These are phyloP conservation scores for Fraxinus sp. DNA, from an alignment of 305 asterid genomes.

Conservation along the genomic window DNA sequence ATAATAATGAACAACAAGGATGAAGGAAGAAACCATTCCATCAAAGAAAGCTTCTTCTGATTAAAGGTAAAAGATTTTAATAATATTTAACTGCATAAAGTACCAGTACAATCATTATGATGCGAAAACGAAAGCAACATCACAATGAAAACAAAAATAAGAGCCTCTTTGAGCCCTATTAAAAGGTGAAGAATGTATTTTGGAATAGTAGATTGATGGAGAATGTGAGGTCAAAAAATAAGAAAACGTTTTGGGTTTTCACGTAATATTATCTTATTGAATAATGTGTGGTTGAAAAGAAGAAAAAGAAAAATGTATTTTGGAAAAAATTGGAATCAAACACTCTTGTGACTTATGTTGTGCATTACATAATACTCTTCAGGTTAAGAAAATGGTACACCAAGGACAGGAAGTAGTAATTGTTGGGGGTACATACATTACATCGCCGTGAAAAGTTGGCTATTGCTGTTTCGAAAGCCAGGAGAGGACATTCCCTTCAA, in stretches of 20 bases:
- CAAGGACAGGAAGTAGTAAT: constrained; percentile 86
- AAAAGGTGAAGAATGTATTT: too few relatives aligned
- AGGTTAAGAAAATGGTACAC: constrained; percentile 91
- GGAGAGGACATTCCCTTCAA: constrained; percentile 93
- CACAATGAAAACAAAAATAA: not conserved
- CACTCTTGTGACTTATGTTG: not conserved
- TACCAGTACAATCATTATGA: not conserved
- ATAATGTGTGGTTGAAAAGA: too few relatives aligned
- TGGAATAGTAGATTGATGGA: too few relatives aligned
- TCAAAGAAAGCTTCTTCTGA: not conserved
- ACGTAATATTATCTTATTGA: too few relatives aligned
- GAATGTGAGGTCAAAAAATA: too few relatives aligned
- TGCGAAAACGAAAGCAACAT: not conserved
- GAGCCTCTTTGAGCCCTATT: too few relatives aligned
- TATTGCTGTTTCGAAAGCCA: constrained; percentile 96
- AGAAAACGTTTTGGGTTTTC: too few relatives aligned
- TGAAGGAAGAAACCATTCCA: not conserved
- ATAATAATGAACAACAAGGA: not conserved
- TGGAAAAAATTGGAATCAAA: too few relatives aligned
- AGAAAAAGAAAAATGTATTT: too few relatives aligned
- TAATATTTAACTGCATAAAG: not conserved
- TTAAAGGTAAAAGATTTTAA: not conserved
- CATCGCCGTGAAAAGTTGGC: constrained; percentile 93
- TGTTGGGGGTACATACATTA: constrained; percentile 80
- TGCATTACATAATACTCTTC: constrained; percentile 32